phyloP scores from a whole-genome alignment of 1,284 basidiomycete species.

The Sanghuangporus sanghuang region DNA sequence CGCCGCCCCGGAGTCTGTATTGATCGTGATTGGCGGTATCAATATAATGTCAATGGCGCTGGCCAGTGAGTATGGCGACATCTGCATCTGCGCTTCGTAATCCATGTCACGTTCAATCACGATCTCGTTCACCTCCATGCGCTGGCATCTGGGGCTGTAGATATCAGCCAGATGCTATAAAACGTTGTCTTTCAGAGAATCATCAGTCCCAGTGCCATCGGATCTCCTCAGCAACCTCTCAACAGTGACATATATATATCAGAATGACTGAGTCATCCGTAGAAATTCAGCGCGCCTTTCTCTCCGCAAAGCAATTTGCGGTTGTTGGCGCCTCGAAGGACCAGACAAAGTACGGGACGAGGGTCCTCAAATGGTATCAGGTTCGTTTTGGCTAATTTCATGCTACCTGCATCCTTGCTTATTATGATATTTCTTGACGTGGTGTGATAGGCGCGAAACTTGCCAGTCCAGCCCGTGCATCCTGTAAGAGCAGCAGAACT shows the following conservation, averaged over 20 bases:
- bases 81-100: not conserved
- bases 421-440: conserved; percentile 43
- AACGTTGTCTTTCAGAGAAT: not conserved
- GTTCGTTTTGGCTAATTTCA: not conserved
- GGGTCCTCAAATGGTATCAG: conserved; percentile 36
- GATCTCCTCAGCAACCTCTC: no score
- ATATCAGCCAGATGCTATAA: not conserved
- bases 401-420: not conserved
- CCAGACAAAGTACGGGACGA: conserved; percentile 68
- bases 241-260: not conserved
- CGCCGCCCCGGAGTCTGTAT: not conserved
- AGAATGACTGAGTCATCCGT: conserved; percentile 7
- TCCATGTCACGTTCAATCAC: not conserved
- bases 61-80: not conserved
- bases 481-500: conserved; percentile 36
- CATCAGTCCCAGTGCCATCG: not conserved
- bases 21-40: not conserved
- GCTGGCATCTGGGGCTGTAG: no score
- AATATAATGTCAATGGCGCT: not conserved
- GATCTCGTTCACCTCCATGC: no score
- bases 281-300: conserved; percentile 51
- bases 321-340: conserved; percentile 80
- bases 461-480: conserved; percentile 67
- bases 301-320: conserved; percentile 59
- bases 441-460: conserved; percentile 60